phyloP scores from a whole-genome alignment of 768 basidiomycete genomes.

The Rhodotorula sphaerocarpa region DNA sequence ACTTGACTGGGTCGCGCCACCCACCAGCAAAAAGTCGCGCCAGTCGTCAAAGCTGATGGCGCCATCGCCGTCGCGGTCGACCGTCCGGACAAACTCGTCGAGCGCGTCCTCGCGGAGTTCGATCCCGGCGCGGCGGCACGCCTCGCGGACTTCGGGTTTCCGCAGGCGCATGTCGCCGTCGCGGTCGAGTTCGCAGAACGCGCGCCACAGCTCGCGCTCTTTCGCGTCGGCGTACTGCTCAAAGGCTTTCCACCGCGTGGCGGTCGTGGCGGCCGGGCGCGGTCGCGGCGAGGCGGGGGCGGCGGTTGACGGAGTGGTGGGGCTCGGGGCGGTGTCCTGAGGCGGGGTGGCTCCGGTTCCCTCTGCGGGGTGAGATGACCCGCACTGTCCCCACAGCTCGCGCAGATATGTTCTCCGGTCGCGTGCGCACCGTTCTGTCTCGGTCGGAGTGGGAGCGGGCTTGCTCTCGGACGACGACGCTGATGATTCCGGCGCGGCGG shows the following conservation, averaged over 20 bases:
- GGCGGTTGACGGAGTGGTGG: not conserved
- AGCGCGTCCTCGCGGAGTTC: slow-evolving; percentile 18
- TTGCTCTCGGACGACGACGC: too few relatives aligned
- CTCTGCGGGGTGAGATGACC: slow-evolving; percentile 2
- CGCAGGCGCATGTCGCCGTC: slow-evolving; percentile 39
- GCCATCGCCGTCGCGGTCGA: slow-evolving; percentile 32
- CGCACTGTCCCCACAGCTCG: slow-evolving; percentile 55
- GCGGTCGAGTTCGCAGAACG: slow-evolving; percentile 21
- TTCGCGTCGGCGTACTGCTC: slow-evolving; percentile 30
- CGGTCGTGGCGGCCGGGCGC: not conserved
- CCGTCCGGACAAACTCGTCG: slow-evolving; percentile 30
- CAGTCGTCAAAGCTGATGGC: slow-evolving; percentile 37
- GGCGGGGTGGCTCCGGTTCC: too few relatives aligned
- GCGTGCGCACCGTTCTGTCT: slow-evolving; percentile 53
- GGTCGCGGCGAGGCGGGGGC: slow-evolving; percentile 1
- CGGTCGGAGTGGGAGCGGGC: too few relatives aligned
- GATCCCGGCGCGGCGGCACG: slow-evolving; percentile 38
- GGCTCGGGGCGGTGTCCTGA: too few relatives aligned
- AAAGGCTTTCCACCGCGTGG: slow-evolving; percentile 14
- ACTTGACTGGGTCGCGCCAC: not conserved
- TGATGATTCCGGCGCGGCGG: too few relatives aligned
- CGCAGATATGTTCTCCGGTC: slow-evolving; percentile 65
- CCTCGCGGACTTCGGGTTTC: slow-evolving; percentile 45
- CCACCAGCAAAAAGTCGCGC: slow-evolving; percentile 36
- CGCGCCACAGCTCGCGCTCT: slow-evolving; percentile 28